These are phyloP conservation scores for Triticum timopheevii DNA, from an alignment of 176 grass and related monocot species.

Conservation along the genomic window DNA sequence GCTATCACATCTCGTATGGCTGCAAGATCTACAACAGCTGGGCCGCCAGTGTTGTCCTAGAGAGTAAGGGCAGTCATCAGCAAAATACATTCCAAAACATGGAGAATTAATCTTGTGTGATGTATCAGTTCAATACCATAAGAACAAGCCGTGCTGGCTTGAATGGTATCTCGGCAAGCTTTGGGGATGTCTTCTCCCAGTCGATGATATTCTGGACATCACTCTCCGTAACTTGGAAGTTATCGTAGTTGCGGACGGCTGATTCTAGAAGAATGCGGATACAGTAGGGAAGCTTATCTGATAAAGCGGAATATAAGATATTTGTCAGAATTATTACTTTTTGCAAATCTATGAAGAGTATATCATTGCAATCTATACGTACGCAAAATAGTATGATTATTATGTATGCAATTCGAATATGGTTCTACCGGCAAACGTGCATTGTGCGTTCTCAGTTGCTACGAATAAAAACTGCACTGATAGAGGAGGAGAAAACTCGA, in stretches of 20 bases:
- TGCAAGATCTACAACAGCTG: conserved; percentile 95
- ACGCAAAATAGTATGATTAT: no score
- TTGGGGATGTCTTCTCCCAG: conserved; percentile 85
- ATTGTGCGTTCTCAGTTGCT: background rate
- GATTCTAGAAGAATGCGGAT: conserved; percentile 90
- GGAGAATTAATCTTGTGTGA: background rate
- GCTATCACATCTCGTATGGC: conserved; percentile 96
- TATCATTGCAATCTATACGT: background rate
- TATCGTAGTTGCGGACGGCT: conserved; percentile 89
- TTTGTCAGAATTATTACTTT: background rate
- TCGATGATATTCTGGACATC: conserved; percentile 96
- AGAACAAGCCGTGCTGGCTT: conserved; percentile 96
- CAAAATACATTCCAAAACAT: conserved; percentile 25
- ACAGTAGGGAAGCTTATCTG: conserved; percentile 90
- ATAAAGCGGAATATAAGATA: conserved; percentile 20
- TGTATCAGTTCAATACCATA: conserved; percentile 53
- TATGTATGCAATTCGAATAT: background rate
- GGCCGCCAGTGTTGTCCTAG: conserved; percentile 92
- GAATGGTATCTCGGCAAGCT: conserved; percentile 91
- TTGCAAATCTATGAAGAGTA: background rate
- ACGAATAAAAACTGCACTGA: background rate
- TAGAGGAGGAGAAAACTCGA: background rate
- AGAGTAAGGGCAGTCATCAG: conserved; percentile 26
- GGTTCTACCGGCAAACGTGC: background rate
- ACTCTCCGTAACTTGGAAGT: conserved; percentile 79